Base-by-base conservation (phyloP, 768 basidiomycete genomes). In the Rubroboletus satanas region DNA sequence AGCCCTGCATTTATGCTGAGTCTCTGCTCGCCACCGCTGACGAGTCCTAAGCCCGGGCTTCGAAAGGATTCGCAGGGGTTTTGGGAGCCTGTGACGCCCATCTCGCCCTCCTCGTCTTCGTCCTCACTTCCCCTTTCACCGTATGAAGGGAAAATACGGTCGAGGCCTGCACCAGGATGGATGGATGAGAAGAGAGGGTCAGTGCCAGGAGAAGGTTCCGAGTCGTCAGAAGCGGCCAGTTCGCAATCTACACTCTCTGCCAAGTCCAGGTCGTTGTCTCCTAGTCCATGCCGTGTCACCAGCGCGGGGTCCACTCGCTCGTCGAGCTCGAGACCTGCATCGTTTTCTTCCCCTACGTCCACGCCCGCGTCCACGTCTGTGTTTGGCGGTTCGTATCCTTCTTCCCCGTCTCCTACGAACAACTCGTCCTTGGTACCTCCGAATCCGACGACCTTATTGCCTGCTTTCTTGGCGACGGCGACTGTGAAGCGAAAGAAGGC, bases 31-130 rank as follows among this genome's bases (percentile, higher is more conserved):
- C 54, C 60, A 7, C 53, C 55, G 12, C 45, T 45, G 9, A 55
- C 48, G 36, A 56, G 53, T 52, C 51, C 47, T 12, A 44, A 49
- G 10, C 32, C 49, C 15, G 63, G 49, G 10, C 47, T 68, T 23
- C 56, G 58, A n/a, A 67, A 58, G 42, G 59, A 68, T 57, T 47
- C 63, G 21, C 67, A 67, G 5, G 67, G 67, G 28, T 69, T 69
- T 39, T 69, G 67, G 67, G 65, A 63, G n/a, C 53, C 63, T 21
- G 43, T 54, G 29, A 49, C 38, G 4, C 54, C 60, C 2, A 12
- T 55, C 6, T 65, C 63, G 7, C 63, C 67, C 18, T 62, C 52
- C 28, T 57, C 53, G 43, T 58, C 62, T 11, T 62, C 48, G 23
- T 65, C 62, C 23, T 62, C 58, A 0, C 53, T 50, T 10, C 50